Evolutionary conservation across 2,329 filamentous ascomycete species (phyloP).

Genomic region (Cladobotryum mycophilum): DNA sequence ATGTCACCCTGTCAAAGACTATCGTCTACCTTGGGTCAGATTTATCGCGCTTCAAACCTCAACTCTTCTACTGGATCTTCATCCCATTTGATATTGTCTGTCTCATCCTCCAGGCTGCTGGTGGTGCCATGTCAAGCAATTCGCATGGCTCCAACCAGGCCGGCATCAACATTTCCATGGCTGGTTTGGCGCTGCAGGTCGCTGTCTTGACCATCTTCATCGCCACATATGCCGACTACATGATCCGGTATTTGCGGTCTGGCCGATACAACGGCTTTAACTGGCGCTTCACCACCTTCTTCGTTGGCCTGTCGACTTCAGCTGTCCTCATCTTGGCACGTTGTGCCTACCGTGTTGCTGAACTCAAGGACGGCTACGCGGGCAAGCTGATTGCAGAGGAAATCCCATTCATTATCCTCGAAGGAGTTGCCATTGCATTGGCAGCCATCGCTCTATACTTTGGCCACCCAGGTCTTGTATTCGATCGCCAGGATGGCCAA

Average conservation of each 20-base stretch:
- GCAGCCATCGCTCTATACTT: constrained; percentile 32
- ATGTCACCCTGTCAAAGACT: constrained; percentile 50
- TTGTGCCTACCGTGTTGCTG: constrained; percentile 58
- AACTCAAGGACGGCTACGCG: constrained; percentile 57
- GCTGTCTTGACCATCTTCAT: constrained; percentile 48
- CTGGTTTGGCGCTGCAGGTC: constrained; percentile 55
- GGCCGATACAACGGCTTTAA: constrained; percentile 18
- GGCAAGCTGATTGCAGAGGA: constrained; percentile 50
- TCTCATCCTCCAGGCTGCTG: constrained; percentile 50
- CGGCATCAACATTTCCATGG: constrained; percentile 36
- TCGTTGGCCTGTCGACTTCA: constrained; percentile 45
- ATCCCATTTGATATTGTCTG: constrained; percentile 52
- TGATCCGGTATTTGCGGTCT: constrained; percentile 35
- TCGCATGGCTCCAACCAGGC: constrained; percentile 31
- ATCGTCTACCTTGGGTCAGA: constrained; percentile 35
- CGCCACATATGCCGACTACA: constrained; percentile 42
- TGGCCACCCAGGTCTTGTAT: constrained; percentile 37
- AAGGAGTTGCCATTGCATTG: constrained; percentile 37
- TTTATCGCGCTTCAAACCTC: constrained; percentile 38
- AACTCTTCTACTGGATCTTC: constrained; percentile 42
- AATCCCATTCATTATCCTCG: constrained; percentile 46
- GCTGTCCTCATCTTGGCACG: constrained; percentile 56
- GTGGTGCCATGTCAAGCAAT: constrained; percentile 46
- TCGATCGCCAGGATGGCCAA: constrained; percentile 19
- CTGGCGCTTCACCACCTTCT: constrained; percentile 38